A percentile compares a stretch with the other conserved stretches of the same genome.
Conservation (phyloP, 2,329 filamentous ascomycete species). For the Aspergillus unguis region DNA sequence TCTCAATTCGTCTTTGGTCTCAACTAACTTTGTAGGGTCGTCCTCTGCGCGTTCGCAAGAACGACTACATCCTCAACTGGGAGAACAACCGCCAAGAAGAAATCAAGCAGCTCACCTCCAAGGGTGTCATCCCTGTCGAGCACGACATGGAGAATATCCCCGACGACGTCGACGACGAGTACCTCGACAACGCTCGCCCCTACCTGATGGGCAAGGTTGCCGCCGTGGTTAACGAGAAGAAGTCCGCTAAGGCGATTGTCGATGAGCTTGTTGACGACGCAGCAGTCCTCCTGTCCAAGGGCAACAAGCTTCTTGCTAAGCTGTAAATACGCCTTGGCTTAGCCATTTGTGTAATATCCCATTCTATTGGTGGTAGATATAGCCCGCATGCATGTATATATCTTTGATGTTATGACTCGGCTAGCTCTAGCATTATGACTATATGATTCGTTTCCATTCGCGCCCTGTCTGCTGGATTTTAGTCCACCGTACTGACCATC, state of each 20-base stretch:
- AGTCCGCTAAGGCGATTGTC: slow-evolving; percentile 84
- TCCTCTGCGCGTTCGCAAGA: slow-evolving; percentile 87
- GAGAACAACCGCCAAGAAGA: slow-evolving; percentile 85
- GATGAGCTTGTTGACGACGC: slow-evolving; percentile 91
- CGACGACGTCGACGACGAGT: slow-evolving; percentile 72
- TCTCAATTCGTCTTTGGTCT: not conserved
- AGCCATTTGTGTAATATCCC: slow-evolving; percentile 6
- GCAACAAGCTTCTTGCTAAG: slow-evolving; percentile 66
- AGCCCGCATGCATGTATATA: slow-evolving; percentile 7
- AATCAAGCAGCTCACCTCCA: slow-evolving; percentile 85
- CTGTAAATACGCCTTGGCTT: slow-evolving; percentile 49
- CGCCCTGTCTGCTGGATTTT: no score
- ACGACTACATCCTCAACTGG: slow-evolving; percentile 94
- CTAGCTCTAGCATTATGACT: slow-evolving; percentile 7
- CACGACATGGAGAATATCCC: slow-evolving; percentile 83
- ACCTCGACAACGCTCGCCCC: slow-evolving; percentile 85
- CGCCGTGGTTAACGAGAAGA: slow-evolving; percentile 88
- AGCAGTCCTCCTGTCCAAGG: slow-evolving; percentile 64
- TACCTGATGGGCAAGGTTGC: slow-evolving; percentile 97
- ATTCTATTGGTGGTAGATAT: not conserved
- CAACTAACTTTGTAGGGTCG: slow-evolving; percentile 57
- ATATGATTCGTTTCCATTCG: not conserved
- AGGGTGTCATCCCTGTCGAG: slow-evolving; percentile 92
- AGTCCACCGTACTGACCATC: no score
- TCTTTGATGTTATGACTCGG: slow-evolving; percentile 5